Base-by-base conservation (phyloP, 1,139 yeast species). In the Hansenula anomala region DNA sequence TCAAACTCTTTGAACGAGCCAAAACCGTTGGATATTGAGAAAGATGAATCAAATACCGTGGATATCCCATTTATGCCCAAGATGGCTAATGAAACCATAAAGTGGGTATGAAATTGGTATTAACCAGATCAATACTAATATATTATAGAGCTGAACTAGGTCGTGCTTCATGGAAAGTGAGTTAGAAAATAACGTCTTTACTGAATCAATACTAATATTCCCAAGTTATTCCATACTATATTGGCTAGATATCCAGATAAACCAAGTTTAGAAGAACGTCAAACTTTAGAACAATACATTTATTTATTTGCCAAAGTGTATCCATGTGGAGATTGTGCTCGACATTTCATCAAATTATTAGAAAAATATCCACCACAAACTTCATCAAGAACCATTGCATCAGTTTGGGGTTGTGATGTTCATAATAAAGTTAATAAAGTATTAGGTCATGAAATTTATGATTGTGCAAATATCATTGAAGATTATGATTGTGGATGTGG, bases 401-500 rank as follows among this genome's bases (percentile, higher is more conserved):
- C 96, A 0, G 66, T 86, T 47, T 92, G 98, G 98, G 98, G 98
- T 2, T 92, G 98, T 60, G 81, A 81, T 54, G 72, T 92, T n/a
- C 99, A 92, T 63, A 92, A 94, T 54, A 64, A 73, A 45, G 97
- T 90, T 27, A 92, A 92, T 59, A 78, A 76, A 43, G 66, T 84
- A 37, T 71, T 92, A 38, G 68, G 69, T 6, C 89, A 92, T 52
- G 77, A 73, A 0, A 68, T 69, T 16, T 92, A 88, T 59, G 97
- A 92, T 59, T 92, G 98, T 59, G 71, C 85, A 3, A 79, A 75
- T 11, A 82, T 92, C 40, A 68, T 87, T 44, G 96, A 87, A 52
- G 94, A 87, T 60, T 92, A 92, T 61, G 95, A 89, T 53, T 92
- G 98, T 67, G 98, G 98, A 0, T 92, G 98, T 63, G 96, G 94